These are phyloP conservation scores for Abrus precatorius DNA, from an alignment of 306 rosid genomes.

Conservation along the genomic window DNA sequence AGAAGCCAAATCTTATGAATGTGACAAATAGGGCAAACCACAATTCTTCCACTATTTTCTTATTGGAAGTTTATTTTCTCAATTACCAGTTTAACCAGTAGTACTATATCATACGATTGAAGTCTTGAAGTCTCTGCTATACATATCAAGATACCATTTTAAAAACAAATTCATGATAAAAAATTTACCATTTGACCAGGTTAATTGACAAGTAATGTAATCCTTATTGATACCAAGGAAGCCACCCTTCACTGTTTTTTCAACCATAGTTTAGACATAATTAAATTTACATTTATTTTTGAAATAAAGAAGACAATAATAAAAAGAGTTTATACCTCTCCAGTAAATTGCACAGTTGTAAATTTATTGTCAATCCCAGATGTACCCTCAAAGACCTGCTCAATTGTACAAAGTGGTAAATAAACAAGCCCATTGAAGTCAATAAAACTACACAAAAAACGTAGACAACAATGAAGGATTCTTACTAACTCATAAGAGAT, in stretches of 20 bases:
- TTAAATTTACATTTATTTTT: slow-evolving; percentile 6
- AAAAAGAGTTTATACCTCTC: slow-evolving; percentile 73
- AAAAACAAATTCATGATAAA: not conserved
- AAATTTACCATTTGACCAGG: slow-evolving; percentile 1
- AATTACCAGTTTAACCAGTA: not conserved
- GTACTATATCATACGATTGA: not conserved
- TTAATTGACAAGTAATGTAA: slow-evolving; percentile 18
- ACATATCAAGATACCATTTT: slow-evolving; percentile 28
- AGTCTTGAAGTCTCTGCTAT: not conserved
- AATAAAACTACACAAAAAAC: slow-evolving; percentile 19
- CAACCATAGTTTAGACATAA: slow-evolving; percentile 5
- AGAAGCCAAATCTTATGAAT: slow-evolving; percentile 3
- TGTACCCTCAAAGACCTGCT: slow-evolving; percentile 96
- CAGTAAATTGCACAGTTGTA: slow-evolving; percentile 98
- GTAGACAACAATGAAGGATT: slow-evolving; percentile 2
- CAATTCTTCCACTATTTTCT: slow-evolving; percentile 29
- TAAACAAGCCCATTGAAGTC: not conserved
- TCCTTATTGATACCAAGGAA: slow-evolving; percentile 18
- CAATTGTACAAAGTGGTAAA: slow-evolving; percentile 27
- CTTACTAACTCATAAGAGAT: not conserved
- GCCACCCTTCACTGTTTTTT: slow-evolving; percentile 24
- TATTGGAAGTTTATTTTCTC: slow-evolving; percentile 17
- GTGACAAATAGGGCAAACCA: slow-evolving; percentile 1
- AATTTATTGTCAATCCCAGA: slow-evolving; percentile 99
- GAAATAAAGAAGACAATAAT: not conserved